These are phyloP conservation scores for Acaromyces ingoldii DNA, from an alignment of 1,284 basidiomycete species.

Conservation along the genomic window DNA sequence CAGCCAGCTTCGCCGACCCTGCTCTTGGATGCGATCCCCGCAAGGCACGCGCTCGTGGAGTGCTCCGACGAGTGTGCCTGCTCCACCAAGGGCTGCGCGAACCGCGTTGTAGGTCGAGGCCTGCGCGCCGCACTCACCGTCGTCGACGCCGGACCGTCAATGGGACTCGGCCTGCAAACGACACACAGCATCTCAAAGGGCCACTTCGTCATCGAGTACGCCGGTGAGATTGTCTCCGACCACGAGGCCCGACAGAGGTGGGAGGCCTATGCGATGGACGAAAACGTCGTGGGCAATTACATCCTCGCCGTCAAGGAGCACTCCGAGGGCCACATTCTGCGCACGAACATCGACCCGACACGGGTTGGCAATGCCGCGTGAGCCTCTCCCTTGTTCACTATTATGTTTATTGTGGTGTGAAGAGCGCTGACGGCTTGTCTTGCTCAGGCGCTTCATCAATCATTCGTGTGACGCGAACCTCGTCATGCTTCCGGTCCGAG, in stretches of 20 bases:
- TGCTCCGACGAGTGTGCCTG: too few species aligned
- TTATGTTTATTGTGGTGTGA: too few species aligned
- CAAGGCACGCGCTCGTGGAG: too few species aligned
- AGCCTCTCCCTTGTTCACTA: neutral
- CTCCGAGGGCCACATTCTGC: neutral
- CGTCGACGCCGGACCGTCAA: too few species aligned
- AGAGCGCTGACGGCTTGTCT: too few species aligned
- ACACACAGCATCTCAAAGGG: constrained; percentile 3
- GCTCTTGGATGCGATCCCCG: too few species aligned
- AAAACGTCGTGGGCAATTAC: neutral
- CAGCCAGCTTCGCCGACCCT: too few species aligned
- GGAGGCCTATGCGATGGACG: neutral
- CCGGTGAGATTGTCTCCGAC: constrained; percentile 11
- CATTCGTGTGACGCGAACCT: constrained; percentile 14
- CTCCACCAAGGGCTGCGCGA: too few species aligned
- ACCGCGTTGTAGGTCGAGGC: too few species aligned
- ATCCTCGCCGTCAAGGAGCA: constrained; percentile 6
- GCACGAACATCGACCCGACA: constrained; percentile 10
- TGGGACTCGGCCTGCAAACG: constrained; percentile 10
- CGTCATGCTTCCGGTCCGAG: constrained; percentile 10
- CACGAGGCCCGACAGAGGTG: constrained; percentile 9
- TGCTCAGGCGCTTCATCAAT: constrained; percentile 10
- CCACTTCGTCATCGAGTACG: constrained; percentile 11
- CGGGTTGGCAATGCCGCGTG: constrained; percentile 1
- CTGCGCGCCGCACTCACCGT: too few species aligned